These are phyloP conservation scores for Tympanopsis confertula DNA, from an alignment of 2,329 filamentous ascomycete genomes.

Conservation along the genomic window DNA sequence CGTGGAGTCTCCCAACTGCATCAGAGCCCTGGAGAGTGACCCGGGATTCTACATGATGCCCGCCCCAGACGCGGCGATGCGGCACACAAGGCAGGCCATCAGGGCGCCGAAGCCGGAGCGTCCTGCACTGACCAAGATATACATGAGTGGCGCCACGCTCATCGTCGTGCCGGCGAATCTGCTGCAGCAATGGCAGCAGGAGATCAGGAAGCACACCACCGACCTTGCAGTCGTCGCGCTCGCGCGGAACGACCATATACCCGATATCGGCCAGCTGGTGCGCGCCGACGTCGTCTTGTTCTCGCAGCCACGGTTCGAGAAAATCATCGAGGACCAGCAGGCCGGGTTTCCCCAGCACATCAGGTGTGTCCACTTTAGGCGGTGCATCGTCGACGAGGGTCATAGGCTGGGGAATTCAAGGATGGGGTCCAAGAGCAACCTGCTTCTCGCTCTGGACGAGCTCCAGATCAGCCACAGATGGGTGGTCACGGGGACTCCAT, in stretches of 20 bases:
- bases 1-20: slow-evolving; percentile 39
- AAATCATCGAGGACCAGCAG: slow-evolving; percentile 35
- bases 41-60: slow-evolving; percentile 47
- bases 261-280: slow-evolving; percentile 43
- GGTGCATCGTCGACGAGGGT: slow-evolving; percentile 86
- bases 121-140: slow-evolving; percentile 35
- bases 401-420: slow-evolving; percentile 66
- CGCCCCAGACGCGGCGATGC: slow-evolving; percentile 24
- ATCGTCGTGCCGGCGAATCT: slow-evolving; percentile 76
- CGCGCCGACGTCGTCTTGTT: slow-evolving; percentile 70
- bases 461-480: slow-evolving; percentile 64
- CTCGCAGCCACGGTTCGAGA: slow-evolving; percentile 62
- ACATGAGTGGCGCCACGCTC: slow-evolving; percentile 58
- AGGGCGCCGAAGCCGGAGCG: slow-evolving; percentile 13
- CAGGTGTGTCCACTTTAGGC: slow-evolving; percentile 66
- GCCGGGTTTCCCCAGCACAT: slow-evolving; percentile 49
- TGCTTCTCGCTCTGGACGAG: slow-evolving; percentile 36
- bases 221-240: slow-evolving; percentile 56
- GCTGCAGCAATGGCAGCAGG: slow-evolving; percentile 70
- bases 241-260: slow-evolving; percentile 40
- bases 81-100: slow-evolving; percentile 22
- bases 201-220: slow-evolving; percentile 67
- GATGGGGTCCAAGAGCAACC: slow-evolving; percentile 38
- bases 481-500: slow-evolving; percentile 85
- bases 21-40: slow-evolving; percentile 42